Base-by-base conservation (phyloP, 192 early-diverging fungal species). In the Entomortierella chlamydospora region DNA sequence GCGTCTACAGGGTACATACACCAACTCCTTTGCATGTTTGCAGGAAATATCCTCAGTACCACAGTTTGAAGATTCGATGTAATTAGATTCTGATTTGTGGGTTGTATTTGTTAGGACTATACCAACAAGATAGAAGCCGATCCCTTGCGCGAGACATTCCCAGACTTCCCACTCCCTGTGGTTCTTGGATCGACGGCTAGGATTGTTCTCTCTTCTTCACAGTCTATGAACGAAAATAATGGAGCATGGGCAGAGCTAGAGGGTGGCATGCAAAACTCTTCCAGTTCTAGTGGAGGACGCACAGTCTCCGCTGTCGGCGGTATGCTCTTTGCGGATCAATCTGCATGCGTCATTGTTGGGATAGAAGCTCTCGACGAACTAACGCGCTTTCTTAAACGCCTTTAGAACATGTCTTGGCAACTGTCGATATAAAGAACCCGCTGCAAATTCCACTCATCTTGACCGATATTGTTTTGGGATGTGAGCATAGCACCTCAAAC, bases 241-340 rank as follows among this genome's bases (percentile, higher is more conserved):
- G 91, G 89, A 18, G 81, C 82, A 30, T 96, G 93, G 93, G 82
- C 83, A 12, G 64, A 61, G 12, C 89, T 96, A 82, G 94, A 96
- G 73, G 72, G 74, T 25, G 72, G 57, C 25, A 70, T 73, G 5
- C 62, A 78, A 43, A 68, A 64, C 17, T 26, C 76, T 41, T 70
- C 81, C 28, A 71, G 65, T 11, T 76, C 81, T 8, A 83, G 85
- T 61, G 85, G 85, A 47, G 81, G 81, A 20, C 83, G 89, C 12
- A 88, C 84, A 0, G 82, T 90, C 13, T 91, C 91, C 66, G 93
- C 94, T 20, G 92, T 95, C 34, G 92, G 91, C 71, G 93, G 93
- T 94, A 83, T 49, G 60, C 54, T 20, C 2, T 47, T 4, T 47
- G 2, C 3, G 45, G 5, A 47, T 41, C 39, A 20, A 12, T 20